Evolutionary conservation across 2,329 filamentous ascomycete species (phyloP), one percentile per base, ranked within the genome.

Genomic region (Colletotrichum sp.): DNA sequence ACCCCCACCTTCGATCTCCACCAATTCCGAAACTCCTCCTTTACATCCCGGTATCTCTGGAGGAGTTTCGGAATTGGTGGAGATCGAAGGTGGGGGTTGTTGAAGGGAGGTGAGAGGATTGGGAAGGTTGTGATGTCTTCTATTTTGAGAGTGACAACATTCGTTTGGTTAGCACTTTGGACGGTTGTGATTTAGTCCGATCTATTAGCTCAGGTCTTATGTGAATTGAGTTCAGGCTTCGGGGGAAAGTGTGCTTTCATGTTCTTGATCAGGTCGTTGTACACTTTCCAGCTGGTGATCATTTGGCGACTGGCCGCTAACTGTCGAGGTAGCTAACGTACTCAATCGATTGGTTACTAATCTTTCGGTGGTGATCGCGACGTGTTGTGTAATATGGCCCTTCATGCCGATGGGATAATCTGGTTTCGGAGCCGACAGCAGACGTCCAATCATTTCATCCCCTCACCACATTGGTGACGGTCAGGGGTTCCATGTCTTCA

Each of bases 331-430:
- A 10, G 9, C 18, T 9, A 44, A 44, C 18, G 9, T n/a, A 13
- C 4, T 21, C 44, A 52, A 13, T 13, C 12, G 6, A 52, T 52
- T 52, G 44, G 10, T 52, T 6, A 13, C n/a, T 4, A 52, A 52
- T 1, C 2, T 8, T 9, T 52, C 10, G 10, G 6, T 21, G 5
- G 3, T 13, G 8, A 21, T 1, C 12, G 10, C n/a, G 9, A n/a
- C n/a, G 10, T 52, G 18, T 2, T 52, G n/a, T 52, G 6, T 52
- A 9, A 21, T 52, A 52, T 13, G n/a, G 44, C 10, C 8, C n/a
- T 21, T 9, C 9, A 52, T 52, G 44, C n/a, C 44, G 44, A 52
- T 12, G 44, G 44, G n/a, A 52, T 21, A 5, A 52, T 21, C 10
- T 52, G n/a, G 44, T 52, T 52, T 52, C n/a, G 44, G n/a, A 13